Evolutionary conservation across 2,329 filamentous ascomycete genomes (phyloP), one percentile per base, ranked within the genome.

Genomic region (Fusarium lyarnte): DNA sequence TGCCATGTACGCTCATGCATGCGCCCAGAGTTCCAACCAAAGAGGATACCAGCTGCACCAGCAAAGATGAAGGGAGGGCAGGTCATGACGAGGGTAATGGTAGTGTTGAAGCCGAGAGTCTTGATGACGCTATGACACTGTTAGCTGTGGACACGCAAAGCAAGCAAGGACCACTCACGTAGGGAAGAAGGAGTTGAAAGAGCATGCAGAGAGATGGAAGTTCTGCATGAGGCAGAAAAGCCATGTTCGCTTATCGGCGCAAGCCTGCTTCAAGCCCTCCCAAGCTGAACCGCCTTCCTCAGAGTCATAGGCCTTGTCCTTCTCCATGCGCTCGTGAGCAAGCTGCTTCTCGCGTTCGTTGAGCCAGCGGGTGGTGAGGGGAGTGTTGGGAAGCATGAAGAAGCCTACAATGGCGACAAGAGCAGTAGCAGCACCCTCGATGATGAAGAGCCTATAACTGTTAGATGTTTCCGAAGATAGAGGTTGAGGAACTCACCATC

Each of bases 181-280:
- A 0, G 81, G 81, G 63, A 83, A 83, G 79, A 88, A 88, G 0
- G 84, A 83, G 65, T 83, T 87, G 72, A 83, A 83, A 0, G 80
- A 81, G 55, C 81, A 86, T 2, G 87, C 86, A 2, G 84, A 85
- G 17, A 88, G 78, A 74, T 89, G 86, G 74, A 87, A 85, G 76
- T 88, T 87, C 71, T 88, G 85, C 86, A 88, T 88, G 39, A 88
- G 79, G 9, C 83, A 84, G 69, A 88, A 85, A 6, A 89, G 76
- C 83, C 86, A 89, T 1, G 87, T 84, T 58, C 86, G 82, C 71
- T 84, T 85, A 65, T 89, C 87, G 17, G 75, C 76, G 58, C 83
- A 81, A 1, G 87, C 87, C 65, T 86, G 82, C 74, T 84, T 84
- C 35, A 88, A 81, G 6, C 87, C 87, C 8, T 82, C 81, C 82